Evolutionary conservation across 2,329 filamentous ascomycete genomes (phyloP), one percentile per base, ranked within the genome.

Genomic region (Cadophora malorum): DNA sequence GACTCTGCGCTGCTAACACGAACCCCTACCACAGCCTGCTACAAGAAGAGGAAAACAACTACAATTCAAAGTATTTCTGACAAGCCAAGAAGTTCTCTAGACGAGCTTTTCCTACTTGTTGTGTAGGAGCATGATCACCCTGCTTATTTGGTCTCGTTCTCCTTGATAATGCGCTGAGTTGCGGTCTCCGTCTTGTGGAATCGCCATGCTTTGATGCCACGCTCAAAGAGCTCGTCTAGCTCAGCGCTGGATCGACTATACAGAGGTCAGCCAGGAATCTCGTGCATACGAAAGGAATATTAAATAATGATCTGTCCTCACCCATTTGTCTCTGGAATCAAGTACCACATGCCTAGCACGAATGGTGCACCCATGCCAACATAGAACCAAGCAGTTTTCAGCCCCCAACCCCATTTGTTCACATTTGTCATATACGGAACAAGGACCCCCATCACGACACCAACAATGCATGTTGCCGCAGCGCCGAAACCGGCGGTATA

Each of bases 211-310:
- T 70, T 68, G 28, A 75, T 69, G 1, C 64, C 61, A 56, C 71
- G 71, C 60, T 73, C 71, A 45, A 69, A 75, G 53, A 75, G 67
- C 65, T 75, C 74, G 38, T 75, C 74, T 55, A 75, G 62, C 66
- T 75, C 74, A 58, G 74, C 74, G 23, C 69, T 33, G 63, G 71
- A 73, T 28, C 72, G 71, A 50, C 65, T 67, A 63, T 45, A 49
- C 0, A 49, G 23, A 64, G 6, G 31, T 67, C 47, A 62, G 58
- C 19, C 41, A 45, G 12, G 14, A 16, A 16, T 16, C 14, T 3
- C 1, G 16, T 19, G 7, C 4, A 45, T 16, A 45, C 16, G 41
- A 45, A 19, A 19, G 3, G 3, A 2, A 38, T 14, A 45, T 19
- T 16, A 45, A 3, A 19, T 16, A 19, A 2, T 21, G 45, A 21